phyloP scores from a whole-genome alignment of 2,329 filamentous ascomycete genomes.

The Fusarium protoensiforme region DNA sequence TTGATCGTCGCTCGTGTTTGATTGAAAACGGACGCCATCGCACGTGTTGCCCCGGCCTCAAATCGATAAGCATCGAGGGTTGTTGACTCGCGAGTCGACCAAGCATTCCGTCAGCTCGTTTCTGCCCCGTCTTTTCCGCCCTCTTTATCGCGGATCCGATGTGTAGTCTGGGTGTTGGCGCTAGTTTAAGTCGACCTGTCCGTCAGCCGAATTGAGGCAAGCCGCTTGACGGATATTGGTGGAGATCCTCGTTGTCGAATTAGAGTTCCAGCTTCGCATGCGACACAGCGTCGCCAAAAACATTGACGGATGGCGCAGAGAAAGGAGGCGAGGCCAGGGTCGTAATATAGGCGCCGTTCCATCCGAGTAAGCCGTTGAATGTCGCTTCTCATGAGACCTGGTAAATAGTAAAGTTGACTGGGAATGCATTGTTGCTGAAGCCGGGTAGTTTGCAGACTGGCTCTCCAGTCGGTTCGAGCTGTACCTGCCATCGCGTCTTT shows the following conservation, averaged over 20 bases:
- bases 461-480: constrained; percentile 49
- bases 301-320: constrained; percentile 9
- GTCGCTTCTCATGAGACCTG: constrained; percentile 45
- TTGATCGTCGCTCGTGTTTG: background rate
- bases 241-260: constrained; percentile 19
- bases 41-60: background rate
- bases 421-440: constrained; percentile 40
- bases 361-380: constrained; percentile 1
- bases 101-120: background rate
- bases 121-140: constrained; percentile 1
- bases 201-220: constrained; percentile 30
- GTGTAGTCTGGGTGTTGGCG: constrained; percentile 18
- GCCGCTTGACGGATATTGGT: constrained; percentile 21
- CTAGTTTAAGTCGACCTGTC: constrained; percentile 26
- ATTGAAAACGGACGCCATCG: background rate
- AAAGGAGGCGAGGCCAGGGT: constrained; percentile 28
- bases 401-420: constrained; percentile 50
- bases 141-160: constrained; percentile 24
- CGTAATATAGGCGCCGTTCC: constrained; percentile 11
- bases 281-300: constrained; percentile 8
- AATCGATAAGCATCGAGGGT: background rate
- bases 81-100: background rate
- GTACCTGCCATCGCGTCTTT: constrained; percentile 60
- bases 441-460: constrained; percentile 38
- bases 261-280: constrained; percentile 29